Evolutionary conservation across 2,329 filamentous ascomycete species (phyloP).

Genomic region (Aspergillus sojae): DNA sequence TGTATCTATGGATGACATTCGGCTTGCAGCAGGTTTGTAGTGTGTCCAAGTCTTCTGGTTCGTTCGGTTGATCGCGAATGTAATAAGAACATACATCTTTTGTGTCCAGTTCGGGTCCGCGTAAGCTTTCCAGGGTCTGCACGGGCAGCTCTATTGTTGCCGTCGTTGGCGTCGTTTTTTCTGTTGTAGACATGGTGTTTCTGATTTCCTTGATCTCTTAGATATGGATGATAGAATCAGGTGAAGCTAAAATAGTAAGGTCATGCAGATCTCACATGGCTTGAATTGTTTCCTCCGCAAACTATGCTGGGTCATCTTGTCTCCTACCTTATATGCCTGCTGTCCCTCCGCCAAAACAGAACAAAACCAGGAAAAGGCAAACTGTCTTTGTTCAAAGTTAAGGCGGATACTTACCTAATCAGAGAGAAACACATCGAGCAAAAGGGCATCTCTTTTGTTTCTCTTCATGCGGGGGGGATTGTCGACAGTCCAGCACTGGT

Average conservation of each 20-base stretch:
- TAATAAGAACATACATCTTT: background rate
- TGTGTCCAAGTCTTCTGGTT: background rate
- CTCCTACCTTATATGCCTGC: background rate
- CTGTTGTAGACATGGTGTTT: background rate
- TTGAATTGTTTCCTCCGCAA: background rate
- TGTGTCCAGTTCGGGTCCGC: background rate
- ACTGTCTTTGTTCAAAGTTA: background rate
- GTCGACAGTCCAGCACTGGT: background rate
- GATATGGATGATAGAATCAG: background rate
- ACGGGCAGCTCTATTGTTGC: background rate
- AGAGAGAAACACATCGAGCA: background rate
- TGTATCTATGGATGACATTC: background rate
- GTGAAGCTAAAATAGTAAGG: background rate
- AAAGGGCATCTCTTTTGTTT: background rate
- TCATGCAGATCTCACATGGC: background rate
- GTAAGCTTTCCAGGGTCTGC: background rate
- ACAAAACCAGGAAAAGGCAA: background rate
- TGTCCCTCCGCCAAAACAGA: background rate
- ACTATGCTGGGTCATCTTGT: background rate
- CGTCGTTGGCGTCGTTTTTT: background rate
- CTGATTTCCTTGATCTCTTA: background rate
- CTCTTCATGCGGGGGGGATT: background rate
- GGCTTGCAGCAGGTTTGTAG: background rate
- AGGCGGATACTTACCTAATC: background rate
- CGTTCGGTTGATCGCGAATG: background rate